Percentiles rank a stretch among this genome's conserved stretches.
These are phyloP conservation scores for Tanozyma kutaoensis DNA, from an alignment of 805 yeast genomes.

Conservation along the genomic window DNA sequence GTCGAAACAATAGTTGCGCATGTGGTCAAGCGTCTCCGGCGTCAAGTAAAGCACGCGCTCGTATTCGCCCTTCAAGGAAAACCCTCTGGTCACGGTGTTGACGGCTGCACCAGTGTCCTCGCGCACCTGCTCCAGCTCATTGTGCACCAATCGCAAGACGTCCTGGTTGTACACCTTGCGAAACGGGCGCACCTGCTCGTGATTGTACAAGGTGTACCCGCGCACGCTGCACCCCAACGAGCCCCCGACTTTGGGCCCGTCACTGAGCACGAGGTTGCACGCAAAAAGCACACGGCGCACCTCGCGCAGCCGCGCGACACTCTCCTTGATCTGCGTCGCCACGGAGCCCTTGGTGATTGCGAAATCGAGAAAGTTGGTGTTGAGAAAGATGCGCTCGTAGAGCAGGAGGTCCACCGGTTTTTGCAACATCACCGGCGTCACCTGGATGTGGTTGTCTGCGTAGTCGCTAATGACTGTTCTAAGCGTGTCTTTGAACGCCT, in stretches of 20 bases:
- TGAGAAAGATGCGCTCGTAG: conserved; percentile 46
- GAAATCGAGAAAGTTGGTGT: conserved; percentile 31
- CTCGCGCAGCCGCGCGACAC: conserved; percentile 44
- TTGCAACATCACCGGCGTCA: conserved; percentile 51
- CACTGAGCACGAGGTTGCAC: conserved; percentile 45
- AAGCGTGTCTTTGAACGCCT: conserved; percentile 32
- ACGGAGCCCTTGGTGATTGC: conserved; percentile 14
- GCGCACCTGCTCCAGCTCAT: conserved; percentile 3
- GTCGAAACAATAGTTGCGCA: conserved; percentile 22
- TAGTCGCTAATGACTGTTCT: conserved; percentile 49
- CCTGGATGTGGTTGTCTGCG: conserved; percentile 35
- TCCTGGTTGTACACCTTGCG: conserved; percentile 43
- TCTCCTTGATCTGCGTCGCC: conserved; percentile 23
- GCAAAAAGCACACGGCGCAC: conserved; percentile 50
- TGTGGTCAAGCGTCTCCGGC: conserved; percentile 12
- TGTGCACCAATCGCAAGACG: conserved; percentile 35
- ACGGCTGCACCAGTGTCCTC: no score
- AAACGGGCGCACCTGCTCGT: conserved; percentile 37
- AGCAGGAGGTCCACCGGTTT: conserved; percentile 22
- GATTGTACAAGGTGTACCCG: conserved; percentile 55
- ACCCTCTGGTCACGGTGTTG: conserved; percentile 5
- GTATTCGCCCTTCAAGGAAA: no score
- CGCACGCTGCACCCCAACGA: conserved; percentile 47
- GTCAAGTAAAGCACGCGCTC: no score
- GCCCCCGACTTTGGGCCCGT: conserved; percentile 20